These are phyloP conservation scores for Vicia sativa DNA, from an alignment of 306 rosid genomes.

Conservation along the genomic window DNA sequence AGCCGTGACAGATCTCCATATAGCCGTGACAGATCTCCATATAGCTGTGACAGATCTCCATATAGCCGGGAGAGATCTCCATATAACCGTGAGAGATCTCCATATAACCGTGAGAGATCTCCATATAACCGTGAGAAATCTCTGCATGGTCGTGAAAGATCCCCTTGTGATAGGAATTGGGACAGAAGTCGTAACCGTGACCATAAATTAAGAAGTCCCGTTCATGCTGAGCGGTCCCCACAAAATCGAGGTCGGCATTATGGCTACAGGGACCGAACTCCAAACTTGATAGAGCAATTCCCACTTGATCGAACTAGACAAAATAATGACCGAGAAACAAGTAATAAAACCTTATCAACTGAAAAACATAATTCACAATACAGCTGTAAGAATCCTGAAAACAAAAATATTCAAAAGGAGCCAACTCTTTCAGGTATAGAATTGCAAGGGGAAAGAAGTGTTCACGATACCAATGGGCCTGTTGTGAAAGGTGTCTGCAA, in stretches of 20 bases:
- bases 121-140: conserved; percentile 62
- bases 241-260: conserved; percentile 59
- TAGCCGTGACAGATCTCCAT: conserved; percentile 54
- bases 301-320: conserved; percentile 59
- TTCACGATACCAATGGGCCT: conserved; percentile 46
- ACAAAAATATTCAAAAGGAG: conserved; percentile 58
- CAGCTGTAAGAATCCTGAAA: conserved; percentile 61
- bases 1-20: conserved; percentile 67
- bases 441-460: conserved; percentile 56
- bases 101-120: conserved; percentile 61
- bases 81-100: conserved; percentile 61
- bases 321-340: conserved; percentile 50
- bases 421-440: conserved; percentile 58
- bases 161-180: conserved; percentile 61
- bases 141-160: conserved; percentile 58
- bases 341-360: conserved; percentile 52
- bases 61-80: conserved; percentile 50
- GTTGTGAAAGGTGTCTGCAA: conserved; percentile 46
- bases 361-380: conserved; percentile 56
- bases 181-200: conserved; percentile 76
- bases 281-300: conserved; percentile 65
- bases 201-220: conserved; percentile 67
- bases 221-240: conserved; percentile 58
- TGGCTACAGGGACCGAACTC: conserved; percentile 59
- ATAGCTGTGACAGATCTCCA: conserved; percentile 52